phyloP scores from a whole-genome alignment of 345 rosid species.

The Pseudoturritis turrita region DNA sequence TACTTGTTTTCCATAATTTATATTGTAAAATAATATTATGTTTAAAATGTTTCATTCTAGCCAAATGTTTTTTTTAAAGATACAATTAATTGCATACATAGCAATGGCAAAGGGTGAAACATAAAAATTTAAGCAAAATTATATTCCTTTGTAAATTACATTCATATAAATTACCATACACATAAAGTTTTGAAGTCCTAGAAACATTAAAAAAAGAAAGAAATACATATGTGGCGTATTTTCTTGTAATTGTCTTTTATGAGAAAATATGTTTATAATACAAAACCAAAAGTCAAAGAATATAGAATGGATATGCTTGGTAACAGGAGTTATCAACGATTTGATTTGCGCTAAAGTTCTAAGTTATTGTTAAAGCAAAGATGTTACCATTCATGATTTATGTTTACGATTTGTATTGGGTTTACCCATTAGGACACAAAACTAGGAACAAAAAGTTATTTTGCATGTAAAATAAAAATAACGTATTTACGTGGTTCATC shows the following conservation, averaged over 20 bases:
- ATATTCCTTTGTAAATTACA: not conserved
- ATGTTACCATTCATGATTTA: not conserved
- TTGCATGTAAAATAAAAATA: too few species aligned
- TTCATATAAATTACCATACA: not conserved
- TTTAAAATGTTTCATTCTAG: not conserved
- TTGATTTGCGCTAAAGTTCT: not conserved
- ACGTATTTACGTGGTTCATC: too few species aligned
- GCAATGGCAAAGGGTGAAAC: not conserved
- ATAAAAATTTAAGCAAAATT: not conserved
- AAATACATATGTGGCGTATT: not conserved
- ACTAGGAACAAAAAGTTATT: not conserved
- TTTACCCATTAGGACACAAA: not conserved
- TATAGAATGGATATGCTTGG: not conserved
- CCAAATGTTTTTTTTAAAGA: not conserved
- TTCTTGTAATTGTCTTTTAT: not conserved
- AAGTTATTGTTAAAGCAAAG: not conserved
- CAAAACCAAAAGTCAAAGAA: not conserved
- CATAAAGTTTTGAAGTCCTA: not conserved
- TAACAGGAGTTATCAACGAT: not conserved
- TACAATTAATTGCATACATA: not conserved
- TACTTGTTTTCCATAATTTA: not conserved
- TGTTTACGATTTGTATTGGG: not conserved
- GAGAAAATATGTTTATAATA: not conserved
- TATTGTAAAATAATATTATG: not conserved
- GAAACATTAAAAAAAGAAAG: too few species aligned